Conservation (phyloP, 140 eudicot genomes). For the Cichorium intybus region DNA sequence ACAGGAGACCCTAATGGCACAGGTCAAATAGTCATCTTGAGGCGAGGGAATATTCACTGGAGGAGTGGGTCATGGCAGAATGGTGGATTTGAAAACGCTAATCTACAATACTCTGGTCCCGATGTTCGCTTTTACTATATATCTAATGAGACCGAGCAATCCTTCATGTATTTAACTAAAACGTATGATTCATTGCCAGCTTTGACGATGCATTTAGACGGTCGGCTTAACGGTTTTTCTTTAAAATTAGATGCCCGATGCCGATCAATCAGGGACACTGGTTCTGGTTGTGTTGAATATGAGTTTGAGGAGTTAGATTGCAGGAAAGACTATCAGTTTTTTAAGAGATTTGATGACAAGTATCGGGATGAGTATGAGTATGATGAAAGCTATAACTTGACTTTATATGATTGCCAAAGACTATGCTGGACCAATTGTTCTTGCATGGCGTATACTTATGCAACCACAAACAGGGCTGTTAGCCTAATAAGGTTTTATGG, state of each 20-base stretch:
- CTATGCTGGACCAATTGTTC: constrained; percentile 37
- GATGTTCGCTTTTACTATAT: constrained; percentile 21
- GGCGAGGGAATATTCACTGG: constrained; percentile 40
- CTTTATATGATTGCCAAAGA: constrained; percentile 29
- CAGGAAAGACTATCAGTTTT: constrained; percentile 15
- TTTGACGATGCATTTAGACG: constrained; percentile 21
- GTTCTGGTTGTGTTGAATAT: constrained; percentile 32
- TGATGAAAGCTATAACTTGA: constrained; percentile 25
- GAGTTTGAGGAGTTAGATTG: constrained; percentile 16
- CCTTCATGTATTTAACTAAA: constrained; percentile 22
- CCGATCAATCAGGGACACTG: not conserved
- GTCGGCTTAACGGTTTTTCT: not conserved
- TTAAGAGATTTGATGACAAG: not conserved
- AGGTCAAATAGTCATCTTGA: constrained; percentile 20
- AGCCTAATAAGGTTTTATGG: too few species aligned
- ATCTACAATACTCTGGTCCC: not conserved
- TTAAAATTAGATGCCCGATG: not conserved
- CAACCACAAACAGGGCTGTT: constrained; percentile 22
- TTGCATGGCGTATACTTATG: constrained; percentile 31
- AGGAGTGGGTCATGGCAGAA: constrained; percentile 42
- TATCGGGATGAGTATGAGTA: constrained; percentile 1
- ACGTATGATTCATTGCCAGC: constrained; percentile 23
- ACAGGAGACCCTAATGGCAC: constrained; percentile 35
- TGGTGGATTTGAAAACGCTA: constrained; percentile 15
- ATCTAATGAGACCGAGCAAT: constrained; percentile 36